Percentiles rank a stretch among this genome's conserved stretches.
phyloP scores from a whole-genome alignment of 2,329 filamentous ascomycete genomes.

The Colletotrichum cereale region DNA sequence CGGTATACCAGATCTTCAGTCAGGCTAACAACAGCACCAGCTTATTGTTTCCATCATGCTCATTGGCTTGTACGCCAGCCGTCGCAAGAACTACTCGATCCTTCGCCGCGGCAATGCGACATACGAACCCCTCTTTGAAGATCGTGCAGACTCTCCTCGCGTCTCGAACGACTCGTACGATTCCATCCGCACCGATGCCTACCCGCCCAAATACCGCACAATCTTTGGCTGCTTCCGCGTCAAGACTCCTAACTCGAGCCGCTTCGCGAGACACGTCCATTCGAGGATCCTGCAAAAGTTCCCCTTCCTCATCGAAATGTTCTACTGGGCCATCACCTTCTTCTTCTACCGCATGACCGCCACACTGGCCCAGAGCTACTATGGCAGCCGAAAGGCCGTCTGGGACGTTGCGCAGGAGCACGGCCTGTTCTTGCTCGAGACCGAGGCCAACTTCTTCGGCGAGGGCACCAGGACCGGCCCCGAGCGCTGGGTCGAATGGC shows the following conservation, averaged over 20 bases:
- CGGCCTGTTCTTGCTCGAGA: conserved; percentile 65
- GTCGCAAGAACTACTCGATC: conserved; percentile 52
- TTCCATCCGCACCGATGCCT: conserved; percentile 44
- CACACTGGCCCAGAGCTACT: conserved; percentile 62
- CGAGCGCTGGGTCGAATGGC: conserved; percentile 58
- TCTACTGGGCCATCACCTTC: conserved; percentile 78
- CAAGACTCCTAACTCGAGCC: conserved; percentile 70
- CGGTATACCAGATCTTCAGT: neutral
- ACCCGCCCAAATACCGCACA: conserved; percentile 61
- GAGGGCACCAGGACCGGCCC: conserved; percentile 47
- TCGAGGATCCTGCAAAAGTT: conserved; percentile 74
- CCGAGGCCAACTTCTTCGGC: conserved; percentile 65
- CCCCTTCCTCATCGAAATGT: conserved; percentile 79
- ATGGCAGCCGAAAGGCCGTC: conserved; percentile 52
- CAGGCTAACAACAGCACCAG: conserved; percentile 42
- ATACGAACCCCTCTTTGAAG: conserved; percentile 45
- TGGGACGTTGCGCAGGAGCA: conserved; percentile 69
- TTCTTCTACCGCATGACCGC: conserved; percentile 73
- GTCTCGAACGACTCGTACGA: conserved; percentile 43
- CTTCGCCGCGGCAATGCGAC: conserved; percentile 41
- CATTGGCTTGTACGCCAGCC: conserved; percentile 53
- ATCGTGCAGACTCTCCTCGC: conserved; percentile 42
- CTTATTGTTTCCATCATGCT: conserved; percentile 54
- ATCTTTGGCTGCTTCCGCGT: conserved; percentile 61
- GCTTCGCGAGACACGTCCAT: conserved; percentile 71